These are phyloP conservation scores for Exobasidium cylindrosporum DNA, from an alignment of 1,284 basidiomycete genomes.

Conservation along the genomic window DNA sequence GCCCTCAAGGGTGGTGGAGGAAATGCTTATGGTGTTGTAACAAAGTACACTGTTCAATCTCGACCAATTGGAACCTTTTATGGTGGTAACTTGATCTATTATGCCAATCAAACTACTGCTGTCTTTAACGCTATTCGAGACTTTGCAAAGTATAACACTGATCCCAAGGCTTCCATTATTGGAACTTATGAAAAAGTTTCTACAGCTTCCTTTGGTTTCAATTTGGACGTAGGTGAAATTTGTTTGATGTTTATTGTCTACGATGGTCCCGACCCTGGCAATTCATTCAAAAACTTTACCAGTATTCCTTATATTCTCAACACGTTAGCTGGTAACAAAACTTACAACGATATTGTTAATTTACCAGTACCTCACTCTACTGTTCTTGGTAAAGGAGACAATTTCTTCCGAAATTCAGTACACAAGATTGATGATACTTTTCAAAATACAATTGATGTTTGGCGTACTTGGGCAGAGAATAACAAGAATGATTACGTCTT, in stretches of 20 bases:
- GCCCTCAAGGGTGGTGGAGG: constrained; percentile 34
- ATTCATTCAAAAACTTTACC: constrained; percentile 12
- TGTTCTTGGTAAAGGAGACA: neutral
- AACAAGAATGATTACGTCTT: constrained; percentile 10
- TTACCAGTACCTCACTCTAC: neutral
- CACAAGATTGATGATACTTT: constrained; percentile 1
- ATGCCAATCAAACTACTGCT: constrained; percentile 1
- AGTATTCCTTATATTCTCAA: constrained; percentile 17
- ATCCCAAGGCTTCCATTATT: constrained; percentile 21
- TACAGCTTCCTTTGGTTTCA: neutral
- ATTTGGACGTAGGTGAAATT: neutral
- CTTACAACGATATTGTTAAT: constrained; percentile 7
- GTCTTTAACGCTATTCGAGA: constrained; percentile 4
- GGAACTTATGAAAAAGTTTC: constrained; percentile 6
- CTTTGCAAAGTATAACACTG: constrained; percentile 9
- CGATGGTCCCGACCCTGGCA: constrained; percentile 14
- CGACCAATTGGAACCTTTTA: constrained; percentile 19
- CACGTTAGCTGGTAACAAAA: neutral
- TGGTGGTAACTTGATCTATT: constrained; percentile 14
- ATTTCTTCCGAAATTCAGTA: constrained; percentile 3
- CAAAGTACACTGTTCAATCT: constrained; percentile 30
- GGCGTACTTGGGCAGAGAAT: neutral
- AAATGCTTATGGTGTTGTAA: constrained; percentile 34
- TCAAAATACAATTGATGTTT: neutral
- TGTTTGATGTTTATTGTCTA: constrained; percentile 17